Conservation (phyloP, 768 basidiomycete genomes). For the Trametes cinnabarina region DNA sequence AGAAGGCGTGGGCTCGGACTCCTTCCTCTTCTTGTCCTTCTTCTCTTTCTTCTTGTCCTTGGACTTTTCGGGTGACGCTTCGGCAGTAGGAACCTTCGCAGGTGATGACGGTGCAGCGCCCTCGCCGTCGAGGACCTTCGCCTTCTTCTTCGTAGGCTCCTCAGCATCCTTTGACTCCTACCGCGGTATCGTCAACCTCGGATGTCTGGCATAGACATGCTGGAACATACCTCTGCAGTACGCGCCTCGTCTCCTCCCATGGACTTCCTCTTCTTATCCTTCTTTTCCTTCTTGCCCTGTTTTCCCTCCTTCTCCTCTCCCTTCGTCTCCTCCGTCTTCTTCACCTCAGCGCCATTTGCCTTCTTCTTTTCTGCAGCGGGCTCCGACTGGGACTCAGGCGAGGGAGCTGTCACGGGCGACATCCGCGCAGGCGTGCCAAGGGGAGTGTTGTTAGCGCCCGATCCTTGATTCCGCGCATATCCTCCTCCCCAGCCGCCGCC, state of each 20-base stretch:
- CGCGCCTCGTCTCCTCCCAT: conserved; percentile 15
- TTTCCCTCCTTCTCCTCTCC: conserved; percentile 5
- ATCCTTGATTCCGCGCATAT: conserved; percentile 28
- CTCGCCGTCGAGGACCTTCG: conserved; percentile 12
- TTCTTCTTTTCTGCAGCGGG: conserved; percentile 11
- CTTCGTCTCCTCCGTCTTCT: conserved; percentile 1
- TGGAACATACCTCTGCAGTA: conserved; percentile 13
- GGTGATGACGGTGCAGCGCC: conserved; percentile 5
- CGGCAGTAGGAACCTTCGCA: background rate
- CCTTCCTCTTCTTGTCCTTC: conserved; percentile 16
- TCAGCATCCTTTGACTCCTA: conserved; percentile 14
- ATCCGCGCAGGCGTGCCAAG: conserved; percentile 60
- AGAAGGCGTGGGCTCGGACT: background rate
- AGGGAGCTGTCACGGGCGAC: conserved; percentile 39
- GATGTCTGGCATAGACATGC: background rate
- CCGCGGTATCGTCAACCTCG: background rate
- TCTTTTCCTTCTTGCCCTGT: conserved; percentile 29
- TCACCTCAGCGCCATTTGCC: background rate
- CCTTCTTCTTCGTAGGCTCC: conserved; percentile 26
- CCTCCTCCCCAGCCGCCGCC: conserved; percentile 20
- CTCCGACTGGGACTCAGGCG: conserved; percentile 8
- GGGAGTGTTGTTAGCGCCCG: conserved; percentile 72
- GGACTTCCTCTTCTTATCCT: conserved; percentile 28
- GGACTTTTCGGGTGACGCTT: conserved; percentile 7
- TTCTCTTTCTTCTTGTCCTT: conserved; percentile 19